Evolutionary conservation across 1,284 basidiomycete species (phyloP), one percentile per base, ranked within the genome.

Genomic region (Vanrija sp.): DNA sequence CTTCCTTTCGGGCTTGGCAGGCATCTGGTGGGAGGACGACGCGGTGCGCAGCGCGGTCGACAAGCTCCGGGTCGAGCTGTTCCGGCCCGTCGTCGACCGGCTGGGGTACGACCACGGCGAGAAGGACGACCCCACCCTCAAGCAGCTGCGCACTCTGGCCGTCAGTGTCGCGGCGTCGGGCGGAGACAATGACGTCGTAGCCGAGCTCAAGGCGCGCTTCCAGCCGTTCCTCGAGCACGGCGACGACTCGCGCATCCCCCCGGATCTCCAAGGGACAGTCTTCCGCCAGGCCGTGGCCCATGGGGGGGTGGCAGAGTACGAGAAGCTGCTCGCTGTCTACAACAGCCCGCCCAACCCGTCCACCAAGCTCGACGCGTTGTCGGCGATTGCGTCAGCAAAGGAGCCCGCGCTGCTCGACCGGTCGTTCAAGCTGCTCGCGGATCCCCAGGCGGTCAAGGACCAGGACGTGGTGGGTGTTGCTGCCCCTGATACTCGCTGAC

Each of bases 11-110:
- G 77, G 78, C 35, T 72, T 95, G 45, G 70, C 78, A 14, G 81
- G 78, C 15, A 84, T 85, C 2, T 96, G 92, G 89, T 95, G 88
- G 86, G 93, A 96, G 74, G 78, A 82, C 67, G 69, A 83, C 22
- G 70, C 79, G 3, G 80, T 87, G 41, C 76, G 83, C 4, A 80
- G 83, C 18, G 78, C 79, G 39, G 66, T 92, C 58, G 79, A 87
- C 60, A 79, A 77, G 23, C 82, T 92, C 73, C 78, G 84, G 59
- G 76, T 80, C 62, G 84, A 86, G 59, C 78, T 96, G 36, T 91
- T 89, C 75, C 80, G 80, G 42, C 93, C 93, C 5, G 72, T 94
- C 31, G 87, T 90, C 24, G 77, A 87, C 47, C 81, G 80, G 63
- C 80, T 96, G 45, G 90, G 91, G 7, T 95, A 86, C 66, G 85